Percentiles rank a stretch among this genome's conserved stretches.
Evolutionary conservation across 495 filamentous ascomycete genomes (phyloP).

Genomic region (Tetracladium marchalianum): DNA sequence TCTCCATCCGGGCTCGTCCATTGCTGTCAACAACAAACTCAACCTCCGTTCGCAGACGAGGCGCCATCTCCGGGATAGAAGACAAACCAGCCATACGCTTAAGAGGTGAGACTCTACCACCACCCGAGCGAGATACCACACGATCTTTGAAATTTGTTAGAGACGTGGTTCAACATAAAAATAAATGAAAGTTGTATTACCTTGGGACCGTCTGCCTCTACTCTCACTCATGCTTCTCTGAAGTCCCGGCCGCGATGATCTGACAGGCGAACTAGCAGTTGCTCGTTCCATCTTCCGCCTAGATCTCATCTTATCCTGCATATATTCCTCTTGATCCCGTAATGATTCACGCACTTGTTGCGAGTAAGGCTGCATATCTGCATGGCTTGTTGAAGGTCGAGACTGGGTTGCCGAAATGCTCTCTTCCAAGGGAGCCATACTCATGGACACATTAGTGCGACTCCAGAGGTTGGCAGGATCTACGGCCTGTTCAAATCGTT

Average conservation of each 20-base stretch:
- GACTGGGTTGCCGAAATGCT: slow-evolving; percentile 28
- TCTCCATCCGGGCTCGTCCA: slow-evolving; percentile 63
- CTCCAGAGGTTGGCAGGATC: slow-evolving; percentile 49
- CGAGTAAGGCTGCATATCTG: slow-evolving; percentile 42
- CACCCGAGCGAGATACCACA: slow-evolving; percentile 24
- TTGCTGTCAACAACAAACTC: slow-evolving; percentile 63
- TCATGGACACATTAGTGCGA: slow-evolving; percentile 23
- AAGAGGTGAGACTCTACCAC: slow-evolving; percentile 33
- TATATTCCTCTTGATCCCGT: slow-evolving; percentile 32
- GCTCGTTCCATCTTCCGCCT: slow-evolving; percentile 21
- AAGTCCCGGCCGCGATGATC: slow-evolving; percentile 38
- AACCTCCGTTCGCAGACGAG: slow-evolving; percentile 43
- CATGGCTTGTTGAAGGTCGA: slow-evolving; percentile 25
- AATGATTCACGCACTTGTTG: slow-evolving; percentile 48
- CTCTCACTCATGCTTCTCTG: slow-evolving; percentile 51
- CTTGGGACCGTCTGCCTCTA: slow-evolving; percentile 7
- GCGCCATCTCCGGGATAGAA: slow-evolving; percentile 38
- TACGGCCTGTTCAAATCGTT: slow-evolving; percentile 18
- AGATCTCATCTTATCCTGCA: no score
- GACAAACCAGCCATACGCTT: slow-evolving; percentile 39
- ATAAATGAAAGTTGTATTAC: not conserved
- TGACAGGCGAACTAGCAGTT: slow-evolving; percentile 42
- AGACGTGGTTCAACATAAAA: not conserved
- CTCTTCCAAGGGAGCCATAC: slow-evolving; percentile 31
- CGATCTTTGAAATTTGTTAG: slow-evolving; percentile 11